Conservation (phyloP, 257 asterid species). For the Nicotiana paniculata region DNA sequence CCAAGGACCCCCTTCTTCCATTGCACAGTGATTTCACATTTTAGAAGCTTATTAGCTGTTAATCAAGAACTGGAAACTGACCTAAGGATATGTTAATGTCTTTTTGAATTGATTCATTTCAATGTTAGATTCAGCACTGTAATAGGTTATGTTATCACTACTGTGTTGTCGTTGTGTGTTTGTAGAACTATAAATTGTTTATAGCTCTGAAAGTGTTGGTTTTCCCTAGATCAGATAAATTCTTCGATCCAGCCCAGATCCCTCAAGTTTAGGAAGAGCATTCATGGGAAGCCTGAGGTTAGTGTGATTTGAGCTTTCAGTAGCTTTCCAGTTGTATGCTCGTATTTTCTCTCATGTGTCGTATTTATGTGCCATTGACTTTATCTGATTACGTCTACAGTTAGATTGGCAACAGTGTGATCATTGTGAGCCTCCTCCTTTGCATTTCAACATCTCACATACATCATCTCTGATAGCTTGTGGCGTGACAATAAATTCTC, state of each 20-base stretch:
- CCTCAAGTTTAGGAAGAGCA: slow-evolving; percentile 60
- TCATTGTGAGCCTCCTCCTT: slow-evolving; percentile 38
- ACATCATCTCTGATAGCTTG: slow-evolving; percentile 84
- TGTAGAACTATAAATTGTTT: background rate
- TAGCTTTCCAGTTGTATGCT: background rate
- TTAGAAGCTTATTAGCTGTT: background rate
- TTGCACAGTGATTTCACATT: background rate
- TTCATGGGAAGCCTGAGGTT: slow-evolving; percentile 90
- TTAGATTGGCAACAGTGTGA: slow-evolving; percentile 52
- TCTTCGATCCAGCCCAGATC: slow-evolving; percentile 53
- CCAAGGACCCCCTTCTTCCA: no score
- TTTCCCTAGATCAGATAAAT: slow-evolving; percentile 67
- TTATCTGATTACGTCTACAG: slow-evolving; percentile 28
- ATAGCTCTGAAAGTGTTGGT: slow-evolving; percentile 4
- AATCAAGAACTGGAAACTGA: background rate
- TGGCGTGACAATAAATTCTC: slow-evolving; percentile 57
- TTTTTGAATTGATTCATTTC: background rate
- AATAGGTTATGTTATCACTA: background rate
- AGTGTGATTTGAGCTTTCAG: background rate
- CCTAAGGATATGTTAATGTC: no score
- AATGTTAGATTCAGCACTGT: background rate
- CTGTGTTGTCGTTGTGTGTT: background rate
- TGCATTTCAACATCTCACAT: slow-evolving; percentile 88
- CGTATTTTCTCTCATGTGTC: background rate
- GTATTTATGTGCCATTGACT: background rate